These are phyloP conservation scores for Arachis hypogaea DNA, from an alignment of 306 rosid genomes.

Conservation along the genomic window DNA sequence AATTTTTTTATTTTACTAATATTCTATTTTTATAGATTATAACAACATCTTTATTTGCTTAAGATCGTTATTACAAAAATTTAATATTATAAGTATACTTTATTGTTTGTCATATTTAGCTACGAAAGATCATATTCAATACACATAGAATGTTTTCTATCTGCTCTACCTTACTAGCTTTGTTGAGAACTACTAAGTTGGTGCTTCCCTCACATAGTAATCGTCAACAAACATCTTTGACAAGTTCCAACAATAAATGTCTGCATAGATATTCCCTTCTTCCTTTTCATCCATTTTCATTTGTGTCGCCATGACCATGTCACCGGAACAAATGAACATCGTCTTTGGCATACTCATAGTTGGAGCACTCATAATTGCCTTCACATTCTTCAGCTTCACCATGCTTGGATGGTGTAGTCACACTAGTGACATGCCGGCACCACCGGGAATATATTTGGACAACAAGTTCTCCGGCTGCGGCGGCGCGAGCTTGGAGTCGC, in stretches of 20 bases:
- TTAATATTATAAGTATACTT: too few relatives aligned
- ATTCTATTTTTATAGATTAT: too few relatives aligned
- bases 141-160: neutral
- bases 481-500: constrained; percentile 44
- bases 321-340: constrained; percentile 18
- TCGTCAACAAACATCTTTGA: constrained; percentile 20
- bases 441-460: constrained; percentile 26
- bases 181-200: constrained; percentile 29
- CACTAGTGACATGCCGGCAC: neutral
- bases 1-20: too few relatives aligned
- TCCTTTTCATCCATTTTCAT: neutral
- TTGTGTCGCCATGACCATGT: neutral
- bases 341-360: constrained; percentile 30
- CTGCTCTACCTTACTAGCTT: constrained; percentile 20
- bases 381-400: constrained; percentile 39
- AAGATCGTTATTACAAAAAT: too few relatives aligned
- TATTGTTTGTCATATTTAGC: too few relatives aligned
- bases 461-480: constrained; percentile 36
- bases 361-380: constrained; percentile 36
- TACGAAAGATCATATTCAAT: too few relatives aligned
- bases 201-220: constrained; percentile 41
- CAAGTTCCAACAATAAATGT: constrained; percentile 9
- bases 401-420: constrained; percentile 45
- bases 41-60: too few relatives aligned
- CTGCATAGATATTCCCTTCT: neutral